Evolutionary conservation across 176 grass and related monocot species (phyloP), one percentile per base, ranked within the genome.

Genomic region (Oryza brachyantha): DNA sequence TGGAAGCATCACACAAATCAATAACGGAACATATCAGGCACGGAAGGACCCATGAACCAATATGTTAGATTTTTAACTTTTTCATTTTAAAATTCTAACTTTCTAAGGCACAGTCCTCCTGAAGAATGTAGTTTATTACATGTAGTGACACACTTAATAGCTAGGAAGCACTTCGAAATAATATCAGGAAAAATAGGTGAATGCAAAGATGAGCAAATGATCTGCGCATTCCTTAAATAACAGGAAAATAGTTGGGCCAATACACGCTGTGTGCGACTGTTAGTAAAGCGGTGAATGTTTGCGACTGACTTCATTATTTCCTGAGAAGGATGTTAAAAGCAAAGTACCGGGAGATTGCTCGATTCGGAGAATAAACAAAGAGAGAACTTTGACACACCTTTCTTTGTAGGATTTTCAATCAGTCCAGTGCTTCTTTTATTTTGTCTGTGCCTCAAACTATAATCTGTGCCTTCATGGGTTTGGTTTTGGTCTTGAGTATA

Each of bases 361-460:
- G 19, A 6, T 61, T 54, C 5, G 38, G 52, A 52, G 12, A 8
- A 62, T 17, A 76, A 57, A 17, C 1, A 32, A 29, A n/a, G 2
- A 55, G 29, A 84, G 52, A 29, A 32, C 3, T 80, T 36, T 14
- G 28, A 2, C 79, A 78, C 9, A 71, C 85, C 85, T 72, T 64
- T 7, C 19, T 32, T n/a, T 61, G 2, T 61, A 84, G 36, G 40
- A 10, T 17, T 76, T 83, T 43, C 11, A 45, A 29, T 13, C 0
- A 46, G 25, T 40, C 13, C 29, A 13, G 10, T 32, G 14, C 8
- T 73, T 5, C 5, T 21, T 3, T 64, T 24, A 55, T 29, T 66
- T 12, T 28, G 43, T 26, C 57, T 69, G 2, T 40, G 46, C 46
- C 43, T 26, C n/a, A 57, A 26, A 68, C 25, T 46, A 8, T 73